These are phyloP conservation scores for Patellifolia procumbens DNA, from an alignment of 179 eudicot species.

Conservation along the genomic window DNA sequence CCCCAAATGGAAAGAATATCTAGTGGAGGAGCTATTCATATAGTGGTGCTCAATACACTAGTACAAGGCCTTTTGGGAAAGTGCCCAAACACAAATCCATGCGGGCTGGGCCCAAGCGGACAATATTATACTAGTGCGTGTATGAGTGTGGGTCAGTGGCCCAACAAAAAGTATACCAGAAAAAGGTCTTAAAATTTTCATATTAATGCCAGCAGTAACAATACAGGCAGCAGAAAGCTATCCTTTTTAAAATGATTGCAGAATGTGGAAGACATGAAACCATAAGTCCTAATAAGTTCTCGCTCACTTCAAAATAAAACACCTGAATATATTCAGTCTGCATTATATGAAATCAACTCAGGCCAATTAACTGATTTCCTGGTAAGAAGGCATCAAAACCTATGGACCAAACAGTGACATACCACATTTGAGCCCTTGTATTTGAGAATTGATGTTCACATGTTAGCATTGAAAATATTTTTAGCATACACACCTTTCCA, in stretches of 20 bases:
- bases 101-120: too few relatives aligned
- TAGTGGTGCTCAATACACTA: too few relatives aligned
- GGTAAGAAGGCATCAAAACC: background rate
- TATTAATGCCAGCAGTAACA: background rate
- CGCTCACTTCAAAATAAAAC: background rate
- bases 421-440: background rate
- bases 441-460: background rate
- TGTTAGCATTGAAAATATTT: background rate
- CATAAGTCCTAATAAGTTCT: background rate
- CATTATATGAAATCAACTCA: background rate
- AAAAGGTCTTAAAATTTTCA: background rate
- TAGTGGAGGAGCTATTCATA: too few relatives aligned
- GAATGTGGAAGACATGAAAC: background rate
- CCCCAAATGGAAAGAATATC: too few relatives aligned
- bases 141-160: too few relatives aligned
- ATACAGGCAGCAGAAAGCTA: background rate
- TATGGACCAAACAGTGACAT: background rate
- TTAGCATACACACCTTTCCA: slow-evolving; percentile 62
- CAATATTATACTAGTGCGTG: too few relatives aligned
- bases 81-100: too few relatives aligned
- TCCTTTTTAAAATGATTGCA: background rate
- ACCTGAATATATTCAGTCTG: background rate
- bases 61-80: too few relatives aligned
- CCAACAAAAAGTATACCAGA: background rate
- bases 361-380: background rate